Base-by-base conservation (phyloP, 257 asterid genomes). In the Salvia hispanica region DNA sequence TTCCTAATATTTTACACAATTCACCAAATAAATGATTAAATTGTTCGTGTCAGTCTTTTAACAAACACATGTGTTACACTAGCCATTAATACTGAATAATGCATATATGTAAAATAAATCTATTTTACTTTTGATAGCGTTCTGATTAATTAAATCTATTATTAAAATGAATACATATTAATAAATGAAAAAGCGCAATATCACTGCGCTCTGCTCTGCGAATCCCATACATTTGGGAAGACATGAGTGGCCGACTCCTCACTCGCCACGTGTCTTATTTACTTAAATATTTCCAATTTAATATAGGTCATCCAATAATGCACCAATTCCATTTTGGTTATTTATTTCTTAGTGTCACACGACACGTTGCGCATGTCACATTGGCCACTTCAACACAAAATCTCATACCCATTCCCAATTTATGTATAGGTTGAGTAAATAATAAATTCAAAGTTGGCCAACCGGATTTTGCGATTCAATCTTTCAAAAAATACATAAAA, bases 261-360 rank as follows among this genome's bases (percentile, higher is more conserved):
- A 13, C 3, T 53, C 11, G 59, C 28, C 59, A 53, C 59, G 14
- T 53, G 34, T 53, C 58, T 36, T 9, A 34, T 9, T 1, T 3
- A 10, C n/a, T 40, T 5, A 40, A 40, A 40, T 40, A 40, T 40
- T 28, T 34, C 37, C 37, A 3, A 34, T 34, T 34, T 34, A 53
- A 18, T 52, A 7, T 21, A 53, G 58, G 58, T 55, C 40, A 31
- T 55, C 18, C 61, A 55, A 55, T 55, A 55, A 55, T 55, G 28
- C 61, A 54, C 59, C 37, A 54, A 54, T 21, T 14, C 39, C 14
- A 21, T 54, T 25, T 54, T 34, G n/a, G 2, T 9, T 4, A 9
- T 25, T 4, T 7, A 6, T 40, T 54, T 5, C 39, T n/a, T 1
- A 12, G 18, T 54, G 10, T 55, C 40, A 55, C 42, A 31, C 2